A percentile compares a stretch with the other conserved stretches of the same genome.
Evolutionary conservation across 139 green algal species (phyloP).

Genomic region (Picochlorum costavermella): DNA sequence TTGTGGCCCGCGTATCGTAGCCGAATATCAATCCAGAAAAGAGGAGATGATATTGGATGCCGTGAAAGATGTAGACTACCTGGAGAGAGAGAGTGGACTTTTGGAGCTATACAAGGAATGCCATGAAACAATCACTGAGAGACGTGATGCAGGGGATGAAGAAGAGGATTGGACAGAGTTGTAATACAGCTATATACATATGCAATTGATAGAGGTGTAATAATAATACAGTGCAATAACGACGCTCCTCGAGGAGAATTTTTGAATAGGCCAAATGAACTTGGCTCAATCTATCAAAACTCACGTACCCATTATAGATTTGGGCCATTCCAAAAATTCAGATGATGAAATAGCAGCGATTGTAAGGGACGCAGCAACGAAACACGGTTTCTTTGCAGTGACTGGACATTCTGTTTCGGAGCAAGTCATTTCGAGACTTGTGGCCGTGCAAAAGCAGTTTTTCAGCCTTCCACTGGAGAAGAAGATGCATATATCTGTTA

Average conservation of each 20-base stretch:
- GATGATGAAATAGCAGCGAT: slow-evolving; percentile 8
- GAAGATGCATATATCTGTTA: slow-evolving; percentile 58
- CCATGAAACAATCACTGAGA: not conserved
- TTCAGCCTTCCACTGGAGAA: slow-evolving; percentile 64
- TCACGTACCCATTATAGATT: slow-evolving; percentile 23
- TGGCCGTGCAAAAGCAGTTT: slow-evolving; percentile 34
- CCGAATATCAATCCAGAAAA: slow-evolving; percentile 39
- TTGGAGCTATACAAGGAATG: slow-evolving; percentile 45
- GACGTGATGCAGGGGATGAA: slow-evolving; percentile 11
- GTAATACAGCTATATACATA: not conserved
- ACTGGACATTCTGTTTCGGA: slow-evolving; percentile 61
- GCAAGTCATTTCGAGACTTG: slow-evolving; percentile 31
- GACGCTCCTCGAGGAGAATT: not conserved
- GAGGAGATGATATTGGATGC: slow-evolving; percentile 48
- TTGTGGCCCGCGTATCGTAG: slow-evolving; percentile 72
- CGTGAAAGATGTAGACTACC: slow-evolving; percentile 27
- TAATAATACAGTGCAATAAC: too few relatives aligned
- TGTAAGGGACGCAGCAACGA: slow-evolving; percentile 27
- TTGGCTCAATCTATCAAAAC: not conserved
- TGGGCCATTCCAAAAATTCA: slow-evolving; percentile 1
- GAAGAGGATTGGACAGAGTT: not conserved
- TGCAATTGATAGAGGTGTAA: not conserved
- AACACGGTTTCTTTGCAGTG: slow-evolving; percentile 65
- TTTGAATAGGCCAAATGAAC: not conserved
- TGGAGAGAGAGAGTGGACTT: slow-evolving; percentile 78